Evolutionary conservation across 345 rosid species (phyloP), one percentile per base, ranked within the genome.

Genomic region (Bretschneidera sinensis): DNA sequence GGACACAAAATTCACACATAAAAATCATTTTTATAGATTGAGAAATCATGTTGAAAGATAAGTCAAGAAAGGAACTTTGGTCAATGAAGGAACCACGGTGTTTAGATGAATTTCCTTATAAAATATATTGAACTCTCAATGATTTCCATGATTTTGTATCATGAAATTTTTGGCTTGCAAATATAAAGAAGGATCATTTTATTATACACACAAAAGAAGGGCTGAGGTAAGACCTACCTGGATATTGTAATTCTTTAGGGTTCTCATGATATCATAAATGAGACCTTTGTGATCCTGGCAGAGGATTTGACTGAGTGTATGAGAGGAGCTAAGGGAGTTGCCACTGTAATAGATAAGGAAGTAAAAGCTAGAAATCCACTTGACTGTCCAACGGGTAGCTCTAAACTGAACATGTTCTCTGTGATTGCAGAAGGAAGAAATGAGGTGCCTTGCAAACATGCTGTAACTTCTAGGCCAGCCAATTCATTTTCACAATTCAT

Each of bases 201-300:
- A n/a, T n/a, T n/a, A n/a, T n/a, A n/a, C n/a, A n/a, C n/a, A n/a
- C n/a, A n/a, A n/a, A n/a, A n/a, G n/a, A n/a, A n/a, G n/a, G n/a
- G n/a, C 22, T 19, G 35, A 17, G 55, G 48, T 54, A 25, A n/a
- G n/a, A n/a, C n/a, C n/a, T 70, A 76, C 92, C 88, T 86, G 87
- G 64, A 80, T 71, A 63, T 82, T 76, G 53, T 76, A 78, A 63
- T 86, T 89, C 74, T 86, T 86, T 18, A 86, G 64, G 23, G 87
- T 83, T 74, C 85, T 79, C 84, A 78, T 83, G 54, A 77, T 70
- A 66, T 86, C 87, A 25, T 86, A 86, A 48, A 83, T 56, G 51
- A 86, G 87, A 61, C 92, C 92, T 69, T 86, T 86, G 69, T 83
- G 87, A 62, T 86, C 92, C 68, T 64, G 79, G 77, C 92, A 83